Conservation (phyloP, 257 asterid species). For the Osmanthus fragrans region DNA sequence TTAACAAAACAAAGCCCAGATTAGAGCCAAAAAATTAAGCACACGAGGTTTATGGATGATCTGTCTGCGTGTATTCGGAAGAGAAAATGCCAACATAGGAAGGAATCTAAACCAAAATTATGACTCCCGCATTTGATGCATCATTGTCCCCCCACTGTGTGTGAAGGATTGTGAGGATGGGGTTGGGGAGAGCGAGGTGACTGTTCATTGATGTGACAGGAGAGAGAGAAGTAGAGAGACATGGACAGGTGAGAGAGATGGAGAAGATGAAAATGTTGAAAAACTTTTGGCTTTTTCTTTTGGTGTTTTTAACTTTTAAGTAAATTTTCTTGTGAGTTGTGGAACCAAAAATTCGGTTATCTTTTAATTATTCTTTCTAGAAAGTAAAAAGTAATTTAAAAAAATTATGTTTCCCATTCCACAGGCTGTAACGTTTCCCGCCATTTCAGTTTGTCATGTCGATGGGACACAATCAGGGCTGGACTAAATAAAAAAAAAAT, state of each 20-base stretch:
- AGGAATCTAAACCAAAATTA: neutral
- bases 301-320: neutral
- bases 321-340: no score
- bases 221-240: neutral
- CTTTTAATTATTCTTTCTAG: no score
- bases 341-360: neutral
- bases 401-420: no score
- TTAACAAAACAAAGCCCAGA: neutral
- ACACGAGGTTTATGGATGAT: neutral
- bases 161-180: neutral
- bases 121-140: slow-evolving; percentile 9
- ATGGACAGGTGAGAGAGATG: neutral
- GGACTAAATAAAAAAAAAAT: no score
- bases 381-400: no score
- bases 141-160: neutral
- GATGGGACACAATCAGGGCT: no score
- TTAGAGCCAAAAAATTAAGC: neutral
- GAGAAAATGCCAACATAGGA: slow-evolving; percentile 9
- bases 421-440: no score
- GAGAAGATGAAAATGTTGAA: slow-evolving; percentile 3
- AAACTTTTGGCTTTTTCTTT: neutral
- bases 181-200: neutral
- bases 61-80: neutral
- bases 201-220: neutral
- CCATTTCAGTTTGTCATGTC: no score